Conservation (phyloP, 257 asterid species). For the Petunia axillaris region DNA sequence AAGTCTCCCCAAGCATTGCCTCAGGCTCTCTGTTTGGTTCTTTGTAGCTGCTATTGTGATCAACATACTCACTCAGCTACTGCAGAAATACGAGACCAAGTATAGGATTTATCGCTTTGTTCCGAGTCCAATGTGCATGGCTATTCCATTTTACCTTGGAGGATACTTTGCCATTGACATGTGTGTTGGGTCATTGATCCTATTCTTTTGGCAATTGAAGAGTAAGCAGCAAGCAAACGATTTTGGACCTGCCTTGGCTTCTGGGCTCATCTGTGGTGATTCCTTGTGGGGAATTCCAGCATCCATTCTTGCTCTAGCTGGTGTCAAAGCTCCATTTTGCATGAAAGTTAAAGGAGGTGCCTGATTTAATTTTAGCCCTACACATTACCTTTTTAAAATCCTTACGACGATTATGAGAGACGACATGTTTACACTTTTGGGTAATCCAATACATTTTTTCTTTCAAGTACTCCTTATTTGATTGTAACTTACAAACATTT, state of each 20-base stretch:
- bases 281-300: conserved; percentile 80
- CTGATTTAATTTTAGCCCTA: background rate
- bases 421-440: no score
- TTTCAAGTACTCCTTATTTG: background rate
- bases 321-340: conserved; percentile 64
- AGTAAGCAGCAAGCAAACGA: conserved; percentile 45
- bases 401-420: background rate
- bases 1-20: conserved; percentile 63
- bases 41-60: conserved; percentile 42
- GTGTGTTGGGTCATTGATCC: conserved; percentile 77
- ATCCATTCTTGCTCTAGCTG: conserved; percentile 57
- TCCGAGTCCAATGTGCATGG: conserved; percentile 89
- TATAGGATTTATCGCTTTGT: conserved; percentile 50
- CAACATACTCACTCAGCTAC: conserved; percentile 25
- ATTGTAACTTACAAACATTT: background rate
- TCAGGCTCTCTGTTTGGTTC: conserved; percentile 43
- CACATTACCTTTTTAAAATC: no score
- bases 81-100: conserved; percentile 49
- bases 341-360: conserved; percentile 37
- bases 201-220: conserved; percentile 43
- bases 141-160: conserved; percentile 73
- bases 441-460: background rate
- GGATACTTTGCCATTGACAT: conserved; percentile 73
- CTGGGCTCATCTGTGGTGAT: conserved; percentile 78
- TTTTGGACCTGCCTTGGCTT: conserved; percentile 65